Evolutionary conservation across 352 stramenopile genomes (phyloP).

Genomic region (Phytophthora meadii): DNA sequence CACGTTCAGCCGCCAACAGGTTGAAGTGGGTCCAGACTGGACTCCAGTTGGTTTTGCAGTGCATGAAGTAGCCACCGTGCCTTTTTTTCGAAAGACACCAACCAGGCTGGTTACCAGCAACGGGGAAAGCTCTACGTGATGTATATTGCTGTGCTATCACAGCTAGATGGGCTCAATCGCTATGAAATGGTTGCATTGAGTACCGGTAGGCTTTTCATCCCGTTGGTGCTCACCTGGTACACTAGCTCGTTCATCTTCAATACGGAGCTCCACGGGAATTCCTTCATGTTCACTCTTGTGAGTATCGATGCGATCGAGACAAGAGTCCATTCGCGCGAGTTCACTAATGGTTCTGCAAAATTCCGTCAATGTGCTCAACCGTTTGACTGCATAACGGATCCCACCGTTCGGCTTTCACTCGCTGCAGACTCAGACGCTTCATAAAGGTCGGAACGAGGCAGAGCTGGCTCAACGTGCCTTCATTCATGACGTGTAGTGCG

Average conservation of each 20-base stretch:
- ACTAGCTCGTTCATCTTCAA: conserved; percentile 19
- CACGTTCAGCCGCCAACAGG: neutral
- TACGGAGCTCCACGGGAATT: conserved; percentile 16
- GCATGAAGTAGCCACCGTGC: too few species aligned
- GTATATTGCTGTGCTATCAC: too few species aligned
- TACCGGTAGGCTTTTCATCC: neutral
- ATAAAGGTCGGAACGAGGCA: conserved; percentile 48
- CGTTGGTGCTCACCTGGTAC: neutral
- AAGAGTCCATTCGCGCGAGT: conserved; percentile 5
- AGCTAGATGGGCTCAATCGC: too few species aligned
- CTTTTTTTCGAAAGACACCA: too few species aligned
- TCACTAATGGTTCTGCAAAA: conserved; percentile 20
- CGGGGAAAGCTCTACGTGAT: too few species aligned
- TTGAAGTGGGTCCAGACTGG: neutral
- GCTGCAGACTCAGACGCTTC: conserved; percentile 38
- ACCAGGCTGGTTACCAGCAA: too few species aligned
- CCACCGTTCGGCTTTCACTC: conserved; percentile 22
- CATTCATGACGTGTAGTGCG: too few species aligned
- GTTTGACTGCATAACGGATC: conserved; percentile 12
- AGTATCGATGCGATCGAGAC: neutral
- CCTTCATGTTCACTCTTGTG: conserved; percentile 18
- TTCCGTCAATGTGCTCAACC: conserved; percentile 7
- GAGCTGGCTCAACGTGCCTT: conserved; percentile 30
- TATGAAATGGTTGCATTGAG: too few species aligned
- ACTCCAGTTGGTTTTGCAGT: neutral